Evolutionary conservation across 1,284 basidiomycete genomes (phyloP).

Genomic region (Butyriboletus regius): DNA sequence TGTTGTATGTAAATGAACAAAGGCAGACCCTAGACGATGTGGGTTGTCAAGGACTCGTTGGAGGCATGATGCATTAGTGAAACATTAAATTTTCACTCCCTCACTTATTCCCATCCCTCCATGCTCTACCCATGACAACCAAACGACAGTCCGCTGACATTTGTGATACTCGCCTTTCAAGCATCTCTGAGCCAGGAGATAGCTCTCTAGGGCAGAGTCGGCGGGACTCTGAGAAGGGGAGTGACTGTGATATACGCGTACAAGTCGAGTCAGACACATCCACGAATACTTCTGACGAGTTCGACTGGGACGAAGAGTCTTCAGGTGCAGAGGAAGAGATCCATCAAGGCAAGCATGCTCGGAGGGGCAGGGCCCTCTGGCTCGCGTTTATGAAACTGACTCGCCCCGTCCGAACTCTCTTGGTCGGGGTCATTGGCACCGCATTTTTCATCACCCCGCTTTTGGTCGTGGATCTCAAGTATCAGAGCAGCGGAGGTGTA

Average conservation of each 20-base stretch:
- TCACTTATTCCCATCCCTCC: background rate
- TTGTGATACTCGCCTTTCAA: slow-evolving; percentile 6
- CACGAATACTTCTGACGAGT: slow-evolving; percentile 61
- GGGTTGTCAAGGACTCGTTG: slow-evolving; percentile 7
- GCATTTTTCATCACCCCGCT: slow-evolving; percentile 62
- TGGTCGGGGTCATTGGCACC: slow-evolving; percentile 52
- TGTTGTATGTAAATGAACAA: slow-evolving; percentile 4
- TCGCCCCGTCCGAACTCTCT: slow-evolving; percentile 48
- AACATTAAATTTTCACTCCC: background rate
- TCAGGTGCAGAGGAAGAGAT: slow-evolving; percentile 13
- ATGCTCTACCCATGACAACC: slow-evolving; percentile 17
- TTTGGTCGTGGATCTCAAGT: slow-evolving; percentile 59
- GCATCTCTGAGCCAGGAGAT: slow-evolving; percentile 5
- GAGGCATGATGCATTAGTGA: background rate
- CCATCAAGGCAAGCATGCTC: slow-evolving; percentile 29
- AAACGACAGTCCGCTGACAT: slow-evolving; percentile 5
- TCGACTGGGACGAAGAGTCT: slow-evolving; percentile 63
- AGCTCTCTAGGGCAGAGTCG: background rate
- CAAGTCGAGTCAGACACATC: slow-evolving; percentile 46
- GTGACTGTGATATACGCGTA: slow-evolving; percentile 4
- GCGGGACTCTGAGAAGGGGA: slow-evolving; percentile 5
- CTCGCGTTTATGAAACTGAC: slow-evolving; percentile 63
- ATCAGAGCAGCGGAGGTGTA: slow-evolving; percentile 40
- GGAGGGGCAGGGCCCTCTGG: slow-evolving; percentile 52
- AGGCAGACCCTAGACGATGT: background rate